Base-by-base conservation (phyloP, 2,329 filamentous ascomycete species). In the Emergomyces pasteurianus region DNA sequence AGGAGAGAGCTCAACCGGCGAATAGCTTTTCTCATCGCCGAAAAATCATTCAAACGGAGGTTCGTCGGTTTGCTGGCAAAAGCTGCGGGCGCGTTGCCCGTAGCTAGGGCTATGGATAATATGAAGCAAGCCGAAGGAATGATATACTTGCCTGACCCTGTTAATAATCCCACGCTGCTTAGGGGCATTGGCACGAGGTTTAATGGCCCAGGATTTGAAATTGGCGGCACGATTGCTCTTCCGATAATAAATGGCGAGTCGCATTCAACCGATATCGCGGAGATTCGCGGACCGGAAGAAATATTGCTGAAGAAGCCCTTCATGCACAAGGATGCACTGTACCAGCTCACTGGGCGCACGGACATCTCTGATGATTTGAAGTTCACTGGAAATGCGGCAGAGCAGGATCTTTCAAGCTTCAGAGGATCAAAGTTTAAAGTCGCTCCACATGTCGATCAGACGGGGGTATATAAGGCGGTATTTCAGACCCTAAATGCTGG, bases 391-490 rank as follows among this genome's bases (percentile, higher is more conserved):
- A 67, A 82, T 31, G 81, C 77, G 63, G 83, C 82, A 2, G 70
- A 78, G 28, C 79, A 79, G 63, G 80, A 84, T 38, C 67, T 73
- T 7, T 71, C 74, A 8, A 83, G 83, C 12, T 95, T 88, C 70
- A 71, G 86, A 68, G 92, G 94, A 26, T 88, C 85, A 57, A 88
- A 86, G 67, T 97, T 87, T 79, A 94, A 94, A 77, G 80, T 91
- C 52, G 91, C 92, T 2, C 92, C 92, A 2, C 91, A 96, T 70
- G 91, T 96, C 49, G 91, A 97, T 72, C 92, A 97, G 77, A 92
- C 87, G 36, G 84, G 90, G 67, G 92, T 97, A 34, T 97, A 97
- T 76, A 86, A 96, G 72, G 89, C 90, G 23, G 92, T 99, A 18
- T 96, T 96, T 74, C 83, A 86, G 65, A 85, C 90, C 36, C 81